Conservation (phyloP, 768 basidiomycete species). For the Naganishia randhawae region DNA sequence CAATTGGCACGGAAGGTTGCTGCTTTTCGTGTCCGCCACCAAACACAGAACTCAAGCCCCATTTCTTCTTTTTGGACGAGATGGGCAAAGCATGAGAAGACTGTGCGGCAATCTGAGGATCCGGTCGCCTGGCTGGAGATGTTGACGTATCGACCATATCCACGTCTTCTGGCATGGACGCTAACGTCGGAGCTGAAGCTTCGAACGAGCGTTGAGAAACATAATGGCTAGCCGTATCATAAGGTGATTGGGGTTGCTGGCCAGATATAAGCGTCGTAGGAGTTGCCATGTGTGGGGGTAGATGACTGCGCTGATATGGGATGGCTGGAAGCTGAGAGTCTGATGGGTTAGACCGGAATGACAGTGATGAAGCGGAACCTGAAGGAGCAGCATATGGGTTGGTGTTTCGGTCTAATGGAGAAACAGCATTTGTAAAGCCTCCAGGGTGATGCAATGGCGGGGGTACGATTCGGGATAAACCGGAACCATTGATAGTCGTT, state of each 20-base stretch:
- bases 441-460: slow-evolving; percentile 7
- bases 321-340: slow-evolving; percentile 11
- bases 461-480: slow-evolving; percentile 6
- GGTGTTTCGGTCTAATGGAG: not conserved
- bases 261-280: slow-evolving; percentile 30
- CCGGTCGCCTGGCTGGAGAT: slow-evolving; percentile 22
- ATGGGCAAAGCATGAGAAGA: slow-evolving; percentile 14
- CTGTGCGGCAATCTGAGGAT: not conserved
- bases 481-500: not conserved
- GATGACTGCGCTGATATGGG: slow-evolving; percentile 25
- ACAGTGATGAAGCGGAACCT: slow-evolving; percentile 7
- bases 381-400: slow-evolving; percentile 5
- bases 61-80: slow-evolving; percentile 50
- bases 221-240: slow-evolving; percentile 3
- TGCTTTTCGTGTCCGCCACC: slow-evolving; percentile 39
- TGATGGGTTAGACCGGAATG: slow-evolving; percentile 1
- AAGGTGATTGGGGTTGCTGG: slow-evolving; percentile 20
- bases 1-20: slow-evolving; percentile 40
- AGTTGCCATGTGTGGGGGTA: slow-evolving; percentile 31
- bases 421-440: slow-evolving; percentile 1
- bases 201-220: slow-evolving; percentile 14
- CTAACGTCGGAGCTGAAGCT: not conserved
- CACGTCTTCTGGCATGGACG: slow-evolving; percentile 27
- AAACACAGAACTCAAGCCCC: slow-evolving; percentile 51
- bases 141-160: slow-evolving; percentile 31